Evolutionary conservation across 441 rosid genomes (phyloP).

Genomic region (Bruguiera hainesii): DNA sequence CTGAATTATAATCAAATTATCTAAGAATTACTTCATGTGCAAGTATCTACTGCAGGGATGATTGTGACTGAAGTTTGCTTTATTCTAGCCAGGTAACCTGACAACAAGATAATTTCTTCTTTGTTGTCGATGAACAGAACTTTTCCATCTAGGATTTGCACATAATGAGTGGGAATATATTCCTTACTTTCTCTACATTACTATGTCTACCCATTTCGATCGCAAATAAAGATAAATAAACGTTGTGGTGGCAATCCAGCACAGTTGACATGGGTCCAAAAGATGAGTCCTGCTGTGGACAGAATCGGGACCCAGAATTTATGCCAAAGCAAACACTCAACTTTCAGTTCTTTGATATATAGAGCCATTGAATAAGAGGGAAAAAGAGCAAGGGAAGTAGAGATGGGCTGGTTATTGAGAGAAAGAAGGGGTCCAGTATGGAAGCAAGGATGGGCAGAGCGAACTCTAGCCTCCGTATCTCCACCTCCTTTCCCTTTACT

Average conservation of each 20-base stretch:
- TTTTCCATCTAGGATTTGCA: neutral
- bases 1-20: too few relatives aligned
- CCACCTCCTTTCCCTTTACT: constrained; percentile 57
- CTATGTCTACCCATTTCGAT: neutral
- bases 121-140: neutral
- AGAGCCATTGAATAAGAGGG: neutral
- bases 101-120: too few relatives aligned
- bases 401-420: constrained; percentile 55
- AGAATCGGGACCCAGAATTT: constrained; percentile 37
- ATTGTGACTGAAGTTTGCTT: too few relatives aligned
- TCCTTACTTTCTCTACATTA: neutral
- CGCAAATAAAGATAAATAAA: neutral
- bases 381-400: neutral
- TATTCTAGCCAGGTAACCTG: too few relatives aligned
- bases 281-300: constrained; percentile 24
- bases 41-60: too few relatives aligned
- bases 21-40: too few relatives aligned
- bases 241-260: constrained; percentile 15
- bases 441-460: constrained; percentile 61
- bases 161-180: constrained; percentile 16
- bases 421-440: constrained; percentile 57
- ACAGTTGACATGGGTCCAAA: constrained; percentile 13
- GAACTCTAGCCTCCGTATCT: constrained; percentile 46
- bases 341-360: neutral
- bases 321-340: constrained; percentile 32